Percentiles rank a stretch among this genome's conserved stretches.
These are phyloP conservation scores for Pueraria montana DNA, from an alignment of 306 rosid species.

Conservation along the genomic window DNA sequence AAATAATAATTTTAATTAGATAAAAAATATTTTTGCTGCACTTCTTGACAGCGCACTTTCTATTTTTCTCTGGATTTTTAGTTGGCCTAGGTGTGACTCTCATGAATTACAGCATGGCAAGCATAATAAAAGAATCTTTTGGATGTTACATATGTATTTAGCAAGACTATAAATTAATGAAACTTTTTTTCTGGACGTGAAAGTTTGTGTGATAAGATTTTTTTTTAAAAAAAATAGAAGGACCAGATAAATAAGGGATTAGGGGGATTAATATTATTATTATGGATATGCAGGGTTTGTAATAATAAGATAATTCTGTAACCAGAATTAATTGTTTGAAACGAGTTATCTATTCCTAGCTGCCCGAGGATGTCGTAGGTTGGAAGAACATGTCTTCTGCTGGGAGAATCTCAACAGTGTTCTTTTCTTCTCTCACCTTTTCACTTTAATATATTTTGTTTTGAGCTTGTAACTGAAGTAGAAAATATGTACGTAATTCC, in stretches of 20 bases:
- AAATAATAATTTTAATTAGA: neutral
- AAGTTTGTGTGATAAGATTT: neutral
- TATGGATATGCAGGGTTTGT: neutral
- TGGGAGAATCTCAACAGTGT: neutral
- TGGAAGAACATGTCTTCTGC: no score
- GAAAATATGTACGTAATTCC: neutral
- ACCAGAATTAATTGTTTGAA: neutral
- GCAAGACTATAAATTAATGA: neutral
- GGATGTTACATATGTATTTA: neutral
- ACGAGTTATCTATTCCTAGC: neutral
- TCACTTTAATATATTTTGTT: neutral
- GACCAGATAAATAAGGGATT: no score
- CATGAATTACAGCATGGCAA: no score
- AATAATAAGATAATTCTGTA: neutral
- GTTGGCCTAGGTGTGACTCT: no score
- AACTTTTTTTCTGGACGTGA: neutral
- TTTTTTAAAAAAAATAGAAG: no score
- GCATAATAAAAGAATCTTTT: no score
- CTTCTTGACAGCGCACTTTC: no score
- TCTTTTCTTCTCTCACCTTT: neutral
- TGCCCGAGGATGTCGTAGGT: no score
- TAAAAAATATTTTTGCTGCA: no score
- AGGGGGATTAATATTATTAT: neutral
- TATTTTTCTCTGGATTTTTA: no score
- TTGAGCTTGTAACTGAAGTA: neutral